These are phyloP conservation scores for Rhizophagus prolifer DNA, from an alignment of 192 early-diverging fungal genomes.

Conservation along the genomic window DNA sequence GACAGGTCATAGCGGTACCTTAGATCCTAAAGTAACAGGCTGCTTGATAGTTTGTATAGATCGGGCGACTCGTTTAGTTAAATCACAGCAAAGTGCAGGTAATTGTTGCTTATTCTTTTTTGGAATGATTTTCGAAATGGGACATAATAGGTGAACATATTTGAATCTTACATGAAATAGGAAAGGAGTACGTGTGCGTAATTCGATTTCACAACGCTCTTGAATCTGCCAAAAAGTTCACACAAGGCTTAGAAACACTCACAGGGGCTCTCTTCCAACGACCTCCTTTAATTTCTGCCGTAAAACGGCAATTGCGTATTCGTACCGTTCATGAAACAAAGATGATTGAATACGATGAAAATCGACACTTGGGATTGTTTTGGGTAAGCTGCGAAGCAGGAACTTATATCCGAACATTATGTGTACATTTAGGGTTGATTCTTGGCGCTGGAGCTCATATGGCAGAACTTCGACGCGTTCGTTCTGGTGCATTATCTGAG, in stretches of 20 bases:
- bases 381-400: conserved; percentile 99
- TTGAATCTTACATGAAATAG: not conserved
- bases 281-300: conserved; percentile 97
- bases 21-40: conserved; percentile 99
- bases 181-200: conserved; percentile 95
- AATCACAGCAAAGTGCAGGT: conserved; percentile 98
- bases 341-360: conserved; percentile 95
- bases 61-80: conserved; percentile 96
- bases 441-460: conserved; percentile 97
- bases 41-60: conserved; percentile 99
- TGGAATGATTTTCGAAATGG: not conserved
- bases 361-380: conserved; percentile 93
- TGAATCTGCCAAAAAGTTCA: conserved; percentile 85
- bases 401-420: conserved; percentile 99
- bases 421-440: conserved; percentile 95
- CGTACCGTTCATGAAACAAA: conserved; percentile 97
- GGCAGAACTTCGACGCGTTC: conserved; percentile 97
- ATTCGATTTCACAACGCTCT: conserved; percentile 94
- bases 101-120: not conserved
- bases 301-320: conserved; percentile 98
- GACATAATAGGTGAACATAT: not conserved
- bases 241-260: conserved; percentile 89
- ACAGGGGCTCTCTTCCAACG: conserved; percentile 99
- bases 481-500: conserved; percentile 89
- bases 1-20: conserved; percentile 97